phyloP scores from a whole-genome alignment of 768 basidiomycete genomes.

The Tricholoma terreum region DNA sequence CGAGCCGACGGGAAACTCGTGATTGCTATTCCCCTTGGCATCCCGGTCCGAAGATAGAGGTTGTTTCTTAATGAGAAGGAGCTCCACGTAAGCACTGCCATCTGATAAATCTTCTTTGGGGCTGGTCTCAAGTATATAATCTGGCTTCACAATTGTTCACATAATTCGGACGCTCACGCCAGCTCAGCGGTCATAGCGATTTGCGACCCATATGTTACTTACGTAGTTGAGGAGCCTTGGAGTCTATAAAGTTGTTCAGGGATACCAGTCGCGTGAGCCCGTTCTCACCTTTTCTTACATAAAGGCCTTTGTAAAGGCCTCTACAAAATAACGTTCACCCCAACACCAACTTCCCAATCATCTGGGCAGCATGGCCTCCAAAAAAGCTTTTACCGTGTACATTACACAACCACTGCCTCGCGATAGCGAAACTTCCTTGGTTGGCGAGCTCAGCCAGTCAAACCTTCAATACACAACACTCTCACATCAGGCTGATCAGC shows the following conservation, averaged over 20 bases:
- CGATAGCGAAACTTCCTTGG: slow-evolving; percentile 3
- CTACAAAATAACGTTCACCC: neutral
- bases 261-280: neutral
- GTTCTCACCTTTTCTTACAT: slow-evolving; percentile 3
- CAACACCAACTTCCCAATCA: neutral
- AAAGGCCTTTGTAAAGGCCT: too few species aligned
- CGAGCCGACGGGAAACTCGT: too few species aligned
- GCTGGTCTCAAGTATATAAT: too few species aligned
- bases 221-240: too few species aligned
- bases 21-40: too few species aligned
- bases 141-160: too few species aligned
- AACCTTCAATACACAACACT: neutral
- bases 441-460: slow-evolving; percentile 10
- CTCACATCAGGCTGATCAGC: neutral
- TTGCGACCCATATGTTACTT: neutral
- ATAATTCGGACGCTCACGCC: too few species aligned
- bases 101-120: too few species aligned
- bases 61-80: too few species aligned
- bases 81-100: too few species aligned
- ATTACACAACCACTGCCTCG: slow-evolving; percentile 4
- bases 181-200: neutral
- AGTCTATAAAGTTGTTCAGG: too few species aligned
- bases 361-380: slow-evolving; percentile 2
- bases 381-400: slow-evolving; percentile 11
- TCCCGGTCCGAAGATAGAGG: too few species aligned